Base-by-base conservation (phyloP, 805 yeast genomes). In the Kluyveromyces aestuarii region DNA sequence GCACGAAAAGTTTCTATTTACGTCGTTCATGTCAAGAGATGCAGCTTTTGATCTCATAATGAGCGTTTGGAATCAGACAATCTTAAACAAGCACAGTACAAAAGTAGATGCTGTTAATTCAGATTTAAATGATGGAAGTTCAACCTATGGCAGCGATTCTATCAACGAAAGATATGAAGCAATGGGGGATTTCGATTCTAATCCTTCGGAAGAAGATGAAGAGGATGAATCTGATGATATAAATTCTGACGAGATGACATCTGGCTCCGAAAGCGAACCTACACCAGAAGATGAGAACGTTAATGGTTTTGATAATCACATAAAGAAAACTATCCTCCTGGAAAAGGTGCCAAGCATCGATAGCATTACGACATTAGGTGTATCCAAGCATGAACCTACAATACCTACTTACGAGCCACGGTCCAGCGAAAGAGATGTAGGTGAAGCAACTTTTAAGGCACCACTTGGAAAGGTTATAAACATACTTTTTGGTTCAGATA, bases 1-100 rank as follows among this genome's bases (percentile, higher is more conserved):
- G 44, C 85, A 82, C 56, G 77, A 75, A 25, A 78, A 75, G 55
- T 80, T 77, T 59, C 72, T 74, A 0, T 84, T 84, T 70, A 87
- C 87, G 0, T 76, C 84, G 0, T 78, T 84, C 51, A 68, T 81
- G 27, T 70, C 80, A 3, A 71, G 90, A 55, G 90, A 84, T 62
- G 44, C 67, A 1, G 67, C 72, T 1, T 73, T 71, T 54, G 73
- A 72, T 47, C 61, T 78, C 36, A 74, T 86, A 46, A 72, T 78
- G 6, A 76, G 72, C 44, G 76, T 82, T 8, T 84, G 93, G 91
- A 76, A 77, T 47, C 68, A 71, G 45, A 55, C 67, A 10, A 65
- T 72, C 2, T 8, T 37, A 27, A 18, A 44, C 27, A 17, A 49
- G 47, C 38, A 30, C 35, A 11, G 16, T 18, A n/a, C 40, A 14